A percentile compares a stretch with the other conserved stretches of the same genome.
Evolutionary conservation across 2,329 filamentous ascomycete genomes (phyloP).

Genomic region (Aspergillus sp.): DNA sequence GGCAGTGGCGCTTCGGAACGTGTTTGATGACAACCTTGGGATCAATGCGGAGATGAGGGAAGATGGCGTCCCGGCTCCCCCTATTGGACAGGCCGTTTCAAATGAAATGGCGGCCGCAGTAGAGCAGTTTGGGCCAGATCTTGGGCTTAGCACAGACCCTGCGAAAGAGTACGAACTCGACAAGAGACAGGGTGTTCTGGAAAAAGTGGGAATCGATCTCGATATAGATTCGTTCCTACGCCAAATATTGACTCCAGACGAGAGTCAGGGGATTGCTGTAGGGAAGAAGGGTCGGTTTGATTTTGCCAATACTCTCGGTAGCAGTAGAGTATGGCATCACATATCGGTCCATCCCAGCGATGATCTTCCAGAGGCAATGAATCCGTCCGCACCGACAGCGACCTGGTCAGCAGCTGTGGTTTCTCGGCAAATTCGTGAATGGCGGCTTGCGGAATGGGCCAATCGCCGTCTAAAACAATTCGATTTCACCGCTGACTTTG

Average conservation of each 20-base stretch:
- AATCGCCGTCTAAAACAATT: constrained; percentile 87
- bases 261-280: constrained; percentile 75
- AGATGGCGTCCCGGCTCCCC: constrained; percentile 76
- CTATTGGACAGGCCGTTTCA: constrained; percentile 76
- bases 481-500: constrained; percentile 96
- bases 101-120: constrained; percentile 86
- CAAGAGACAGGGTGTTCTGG: constrained; percentile 76
- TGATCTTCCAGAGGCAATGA: constrained; percentile 71
- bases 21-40: constrained; percentile 89
- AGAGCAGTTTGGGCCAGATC: constrained; percentile 71
- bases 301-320: constrained; percentile 69
- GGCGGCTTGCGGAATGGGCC: constrained; percentile 94
- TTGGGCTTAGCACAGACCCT: constrained; percentile 70
- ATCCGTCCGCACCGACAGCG: constrained; percentile 69
- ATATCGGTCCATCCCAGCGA: constrained; percentile 89
- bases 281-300: constrained; percentile 79
- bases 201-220: constrained; percentile 80
- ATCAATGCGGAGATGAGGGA: constrained; percentile 98
- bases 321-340: constrained; percentile 94
- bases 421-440: constrained; percentile 87
- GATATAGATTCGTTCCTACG: constrained; percentile 82
- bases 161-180: constrained; percentile 75
- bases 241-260: constrained; percentile 75
- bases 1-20: constrained; percentile 80
- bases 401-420: constrained; percentile 92